Conservation (phyloP, 192 early-diverging fungal species). For the Gorgonomyces haynaldii region DNA sequence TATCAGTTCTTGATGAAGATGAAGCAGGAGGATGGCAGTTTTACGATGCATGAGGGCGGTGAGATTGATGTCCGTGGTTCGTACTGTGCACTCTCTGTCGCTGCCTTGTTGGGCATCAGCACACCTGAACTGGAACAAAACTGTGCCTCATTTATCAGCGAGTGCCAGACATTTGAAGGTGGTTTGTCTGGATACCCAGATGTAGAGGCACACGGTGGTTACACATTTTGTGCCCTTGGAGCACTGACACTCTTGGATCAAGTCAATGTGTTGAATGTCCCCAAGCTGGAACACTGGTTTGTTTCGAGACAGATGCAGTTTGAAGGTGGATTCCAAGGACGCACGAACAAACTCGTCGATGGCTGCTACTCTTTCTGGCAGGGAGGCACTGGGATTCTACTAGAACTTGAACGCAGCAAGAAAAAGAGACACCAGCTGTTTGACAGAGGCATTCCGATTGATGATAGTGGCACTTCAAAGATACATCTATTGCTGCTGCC, state of each 20-base stretch:
- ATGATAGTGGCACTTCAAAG: conserved; percentile 62
- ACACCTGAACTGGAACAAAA: conserved; percentile 62
- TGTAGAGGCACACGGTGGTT: conserved; percentile 90
- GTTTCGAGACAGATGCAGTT: conserved; percentile 66
- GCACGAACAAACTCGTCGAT: conserved; percentile 96
- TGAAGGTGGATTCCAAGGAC: conserved; percentile 93
- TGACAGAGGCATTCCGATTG: conserved; percentile 9
- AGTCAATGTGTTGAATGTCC: conserved; percentile 51
- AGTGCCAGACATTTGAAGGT: conserved; percentile 89
- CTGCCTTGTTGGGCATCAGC: conserved; percentile 68
- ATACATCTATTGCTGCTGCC: conserved; percentile 82
- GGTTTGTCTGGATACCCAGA: conserved; percentile 74
- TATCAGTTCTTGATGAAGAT: conserved; percentile 66
- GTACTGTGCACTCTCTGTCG: conserved; percentile 77
- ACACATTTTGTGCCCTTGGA: conserved; percentile 85
- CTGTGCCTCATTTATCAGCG: conserved; percentile 56
- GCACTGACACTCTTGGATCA: conserved; percentile 66
- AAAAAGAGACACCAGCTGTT: conserved; percentile 10
- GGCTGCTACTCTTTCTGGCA: conserved; percentile 98
- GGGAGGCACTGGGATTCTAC: conserved; percentile 64
- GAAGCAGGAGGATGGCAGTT: conserved; percentile 82
- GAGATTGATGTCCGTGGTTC: conserved; percentile 79
- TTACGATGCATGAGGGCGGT: conserved; percentile 80
- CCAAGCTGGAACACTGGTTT: conserved; percentile 57
- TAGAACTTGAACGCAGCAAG: conserved; percentile 30